Base-by-base conservation (phyloP, 2,329 filamentous ascomycete genomes). In the Xylariales sp. region DNA sequence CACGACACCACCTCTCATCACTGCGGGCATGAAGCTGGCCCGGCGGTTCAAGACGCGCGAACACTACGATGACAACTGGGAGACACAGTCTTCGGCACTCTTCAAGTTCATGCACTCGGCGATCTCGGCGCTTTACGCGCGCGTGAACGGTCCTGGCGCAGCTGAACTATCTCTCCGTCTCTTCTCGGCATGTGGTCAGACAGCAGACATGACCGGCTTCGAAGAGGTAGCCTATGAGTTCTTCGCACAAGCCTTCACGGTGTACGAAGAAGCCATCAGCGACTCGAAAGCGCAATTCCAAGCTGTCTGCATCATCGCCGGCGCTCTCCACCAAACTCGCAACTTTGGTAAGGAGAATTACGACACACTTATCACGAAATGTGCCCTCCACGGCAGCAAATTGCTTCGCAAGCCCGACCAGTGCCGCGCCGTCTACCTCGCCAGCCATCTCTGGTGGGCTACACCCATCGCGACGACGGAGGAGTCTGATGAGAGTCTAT, bases 191-290 rank as follows among this genome's bases (percentile, higher is more conserved):
- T 94, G 89, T 57, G 93, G 93, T 16, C 90, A 96, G 67, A 86
- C 94, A 22, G 90, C 93, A 9, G 90, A 96, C 55, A 84, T 93
- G 63, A 88, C 82, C 9, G 86, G 86, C 2, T 94, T 95, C 52
- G 91, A 98, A 61, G 93, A 98, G 66, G 88, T 95, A 31, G 86
- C 89, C 9, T 98, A 98, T 62, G 93, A 98, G 60, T 98, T 94
- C 69, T 97, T 96, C 54, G 93, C 93, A 0, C 93, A 98, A 63
- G 91, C 93, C 0, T 98, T 98, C 55, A 97, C 91, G 0, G 88
- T 97, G 7, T 98, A 98, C 59, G 93, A 98, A 60, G 93, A 98
- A 63, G 85, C 88, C 0, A 86, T 98, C 49, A 93, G 88, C 47
- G 94, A 98, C 61, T 95, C 89, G 12, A 84, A 94, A 61, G 91